phyloP scores from a whole-genome alignment of 352 stramenopile species.

The Globisporangium sylvaticum region DNA sequence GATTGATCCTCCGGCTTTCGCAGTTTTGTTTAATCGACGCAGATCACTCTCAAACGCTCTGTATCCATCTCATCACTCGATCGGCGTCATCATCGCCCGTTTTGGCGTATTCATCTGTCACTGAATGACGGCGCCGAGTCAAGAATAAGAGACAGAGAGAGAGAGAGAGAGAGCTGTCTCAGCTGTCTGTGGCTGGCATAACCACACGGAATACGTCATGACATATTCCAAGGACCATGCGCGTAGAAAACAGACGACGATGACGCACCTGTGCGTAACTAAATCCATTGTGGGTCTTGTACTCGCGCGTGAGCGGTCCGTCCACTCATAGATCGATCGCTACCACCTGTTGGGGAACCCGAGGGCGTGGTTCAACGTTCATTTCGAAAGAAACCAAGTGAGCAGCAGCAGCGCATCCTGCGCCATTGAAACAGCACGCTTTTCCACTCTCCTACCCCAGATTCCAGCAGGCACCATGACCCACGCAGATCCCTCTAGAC shows the following conservation, averaged over 20 bases:
- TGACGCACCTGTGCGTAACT: neutral
- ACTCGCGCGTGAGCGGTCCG: neutral
- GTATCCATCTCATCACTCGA: neutral
- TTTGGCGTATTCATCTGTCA: neutral
- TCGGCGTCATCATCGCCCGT: neutral
- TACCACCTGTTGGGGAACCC: neutral
- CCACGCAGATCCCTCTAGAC: neutral
- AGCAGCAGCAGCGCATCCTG: neutral
- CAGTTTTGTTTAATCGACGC: neutral
- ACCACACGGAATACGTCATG: neutral
- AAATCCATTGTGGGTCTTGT: neutral
- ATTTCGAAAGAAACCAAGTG: neutral
- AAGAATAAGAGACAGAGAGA: neutral
- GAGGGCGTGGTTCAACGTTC: neutral
- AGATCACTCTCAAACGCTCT: neutral
- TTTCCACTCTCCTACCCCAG: neutral
- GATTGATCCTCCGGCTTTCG: neutral
- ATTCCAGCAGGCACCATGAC: neutral
- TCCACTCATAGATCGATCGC: neutral
- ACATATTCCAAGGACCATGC: neutral
- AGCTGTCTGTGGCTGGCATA: neutral
- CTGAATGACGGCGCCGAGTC: neutral
- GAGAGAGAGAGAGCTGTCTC: neutral
- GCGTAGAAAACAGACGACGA: neutral
- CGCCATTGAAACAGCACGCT: neutral